Evolutionary conservation across 257 asterid genomes (phyloP), one percentile per base, ranked within the genome.

Genomic region (Scutellaria galericulata): DNA sequence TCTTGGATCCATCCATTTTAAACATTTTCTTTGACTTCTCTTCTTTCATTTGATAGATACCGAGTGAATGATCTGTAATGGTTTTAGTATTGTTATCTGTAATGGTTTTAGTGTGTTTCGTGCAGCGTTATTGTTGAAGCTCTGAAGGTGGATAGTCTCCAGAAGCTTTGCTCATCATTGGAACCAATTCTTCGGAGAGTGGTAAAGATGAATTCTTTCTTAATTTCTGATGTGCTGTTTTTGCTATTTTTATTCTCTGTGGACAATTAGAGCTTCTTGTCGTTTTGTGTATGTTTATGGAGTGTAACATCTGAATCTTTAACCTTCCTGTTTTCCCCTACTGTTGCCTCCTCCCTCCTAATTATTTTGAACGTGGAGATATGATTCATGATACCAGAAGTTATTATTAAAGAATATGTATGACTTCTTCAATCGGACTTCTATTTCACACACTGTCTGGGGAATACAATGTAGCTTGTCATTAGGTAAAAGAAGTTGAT

Each of bases 41-140:
- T 41, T 9, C 47, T 8, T 35, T 44, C 46, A 3, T 61, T 40
- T 50, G 69, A 44, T 45, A 54, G 22, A 65, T 58, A 71, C 47
- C 20, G 18, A 73, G 56, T 56, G 57, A 31, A 69, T 4, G 27
- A n/a, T 41, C 59, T 14, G 3, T 9, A 10, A 35, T 53, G 42
- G 14, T 41, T 56, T 31, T 31, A 31, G 37, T 31, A 31, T 31
- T 31, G 3, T 31, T 31, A 31, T 31, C 37, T 31, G 37, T 31
- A 31, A 31, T 31, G 37, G 37, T 2, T 31, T 31, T 20, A n/a
- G 7, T 66, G 63, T 70, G 48, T 60, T 79, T 65, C 58, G 42
- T 86, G 89, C 93, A 92, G 99, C 70, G 99, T 91, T 55, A 91
- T 94, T 81, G 97, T 94, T 76, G 99, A 94, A 85, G 98, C 99